Evolutionary conservation across 345 rosid species (phyloP), one percentile per base, ranked within the genome.

Genomic region (Euphorbia lathyris): DNA sequence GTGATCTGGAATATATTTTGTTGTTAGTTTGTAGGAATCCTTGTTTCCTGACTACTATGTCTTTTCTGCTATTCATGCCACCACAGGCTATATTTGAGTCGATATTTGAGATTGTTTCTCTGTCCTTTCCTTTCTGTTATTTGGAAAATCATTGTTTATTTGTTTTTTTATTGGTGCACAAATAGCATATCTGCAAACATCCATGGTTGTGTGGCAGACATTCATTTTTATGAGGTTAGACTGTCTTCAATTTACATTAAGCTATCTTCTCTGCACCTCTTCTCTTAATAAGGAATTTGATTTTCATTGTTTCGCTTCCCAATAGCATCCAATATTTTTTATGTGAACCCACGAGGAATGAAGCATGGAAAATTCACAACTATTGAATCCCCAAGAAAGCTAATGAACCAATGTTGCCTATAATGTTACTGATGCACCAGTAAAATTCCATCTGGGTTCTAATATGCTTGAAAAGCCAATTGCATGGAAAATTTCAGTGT

Each of bases 1-100:
- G 27, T 77, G 48, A 40, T 34, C 53, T 63, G 78, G 69, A 57
- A 58, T 56, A 60, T 63, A 52, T 62, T 51, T 38, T 25, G 47
- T 19, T 53, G 30, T 26, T 74, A 29, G 65, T n/a, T 65, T 27
- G 11, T 71, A 32, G 26, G 53, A 25, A 62, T 26, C 29, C 8
- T 34, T 43, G 12, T 55, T 55, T 60, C 32, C 65, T 66, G 71
- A 23, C 13, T 64, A 58, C n/a, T 16, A 60, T 34, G 61, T 47
- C 45, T 59, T 70, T 71, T 9, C 20, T 76, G 71, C 51, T 57
- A 57, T 48, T 56, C 34, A 11, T 75, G 48, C 40, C n/a, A 2
- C 55, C 48, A 12, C 27, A 45, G 52, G 69, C n/a, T 47, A n/a
- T 40, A 40, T 40, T 9, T 40, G 43, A 51, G 38, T 34, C 7